A percentile compares a stretch with the other conserved stretches of the same genome.
phyloP scores from a whole-genome alignment of 805 yeast species.

The Pichia exigua region DNA sequence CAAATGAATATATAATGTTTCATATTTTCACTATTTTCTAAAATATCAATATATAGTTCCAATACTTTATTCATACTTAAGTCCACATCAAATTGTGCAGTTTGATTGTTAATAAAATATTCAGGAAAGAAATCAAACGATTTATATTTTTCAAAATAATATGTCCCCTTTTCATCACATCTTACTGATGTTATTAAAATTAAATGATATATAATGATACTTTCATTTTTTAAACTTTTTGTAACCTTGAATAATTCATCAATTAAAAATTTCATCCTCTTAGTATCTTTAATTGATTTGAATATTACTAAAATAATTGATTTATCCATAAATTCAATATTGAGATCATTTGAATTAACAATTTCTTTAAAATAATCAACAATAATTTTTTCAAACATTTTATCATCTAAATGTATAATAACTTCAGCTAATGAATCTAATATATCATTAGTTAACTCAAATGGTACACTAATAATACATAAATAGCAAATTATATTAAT shows the following conservation, averaged over 20 bases:
- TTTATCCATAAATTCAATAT: slow-evolving; percentile 1
- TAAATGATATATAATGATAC: background rate
- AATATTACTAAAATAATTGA: background rate
- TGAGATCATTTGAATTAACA: background rate
- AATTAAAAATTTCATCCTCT: background rate
- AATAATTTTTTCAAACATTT: slow-evolving; percentile 2
- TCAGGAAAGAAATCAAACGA: slow-evolving; percentile 11
- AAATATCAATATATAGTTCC: slow-evolving; percentile 39
- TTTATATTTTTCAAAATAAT: background rate
- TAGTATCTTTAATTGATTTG: background rate
- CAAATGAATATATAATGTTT: slow-evolving; percentile 59
- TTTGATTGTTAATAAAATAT: slow-evolving; percentile 13
- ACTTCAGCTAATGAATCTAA: slow-evolving; percentile 5
- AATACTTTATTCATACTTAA: slow-evolving; percentile 43
- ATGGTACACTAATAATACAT: slow-evolving; percentile 9
- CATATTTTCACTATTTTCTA: slow-evolving; percentile 56
- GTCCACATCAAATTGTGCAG: slow-evolving; percentile 38
- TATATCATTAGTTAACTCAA: slow-evolving; percentile 7
- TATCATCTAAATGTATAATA: slow-evolving; percentile 4
- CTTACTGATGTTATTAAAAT: background rate
- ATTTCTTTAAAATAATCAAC: slow-evolving; percentile 2
- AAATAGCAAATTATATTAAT: slow-evolving; percentile 14
- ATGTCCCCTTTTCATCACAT: slow-evolving; percentile 19
- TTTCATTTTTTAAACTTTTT: background rate
- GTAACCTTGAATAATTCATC: background rate